Percentiles rank a stretch among this genome's conserved stretches.
phyloP scores from a whole-genome alignment of 768 basidiomycete species.

The Trametes maxima region DNA sequence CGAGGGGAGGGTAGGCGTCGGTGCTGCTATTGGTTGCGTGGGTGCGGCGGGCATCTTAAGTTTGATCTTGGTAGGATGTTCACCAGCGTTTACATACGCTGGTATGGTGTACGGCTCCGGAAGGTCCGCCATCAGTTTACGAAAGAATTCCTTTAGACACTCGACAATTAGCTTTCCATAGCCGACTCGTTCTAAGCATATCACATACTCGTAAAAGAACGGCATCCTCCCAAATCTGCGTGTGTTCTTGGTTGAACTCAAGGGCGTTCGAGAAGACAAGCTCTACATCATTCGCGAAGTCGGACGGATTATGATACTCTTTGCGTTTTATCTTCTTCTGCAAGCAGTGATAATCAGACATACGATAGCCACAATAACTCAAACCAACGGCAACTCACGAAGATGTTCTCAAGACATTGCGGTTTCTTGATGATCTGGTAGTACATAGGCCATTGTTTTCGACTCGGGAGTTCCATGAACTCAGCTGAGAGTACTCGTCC shows the following conservation, averaged over 20 bases:
- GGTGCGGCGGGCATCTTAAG: conserved; percentile 61
- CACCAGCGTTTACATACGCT: conserved; percentile 45
- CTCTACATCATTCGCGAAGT: conserved; percentile 86
- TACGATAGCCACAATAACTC: no score
- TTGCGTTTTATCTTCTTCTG: conserved; percentile 84
- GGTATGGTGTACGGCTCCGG: conserved; percentile 66
- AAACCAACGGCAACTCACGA: conserved; percentile 49
- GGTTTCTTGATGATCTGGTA: conserved; percentile 80
- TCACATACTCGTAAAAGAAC: conserved; percentile 58
- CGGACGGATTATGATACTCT: conserved; percentile 65
- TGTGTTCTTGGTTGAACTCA: conserved; percentile 85
- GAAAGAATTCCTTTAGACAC: conserved; percentile 63
- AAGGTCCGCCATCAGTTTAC: conserved; percentile 75
- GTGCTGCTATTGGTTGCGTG: conserved; percentile 28
- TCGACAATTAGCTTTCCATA: background rate
- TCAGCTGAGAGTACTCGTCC: conserved; percentile 68
- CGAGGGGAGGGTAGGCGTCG: conserved; percentile 15
- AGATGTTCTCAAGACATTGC: conserved; percentile 75
- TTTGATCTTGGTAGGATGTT: conserved; percentile 68
- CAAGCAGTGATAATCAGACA: background rate
- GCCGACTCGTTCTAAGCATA: no score
- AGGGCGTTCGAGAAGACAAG: conserved; percentile 90
- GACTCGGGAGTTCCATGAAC: conserved; percentile 85
- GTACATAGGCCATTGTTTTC: conserved; percentile 77
- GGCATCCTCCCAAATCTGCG: conserved; percentile 82